Evolutionary conservation across 1,284 basidiomycete genomes (phyloP), one percentile per base, ranked within the genome.

Genomic region (Vanrija pseudolonga): DNA sequence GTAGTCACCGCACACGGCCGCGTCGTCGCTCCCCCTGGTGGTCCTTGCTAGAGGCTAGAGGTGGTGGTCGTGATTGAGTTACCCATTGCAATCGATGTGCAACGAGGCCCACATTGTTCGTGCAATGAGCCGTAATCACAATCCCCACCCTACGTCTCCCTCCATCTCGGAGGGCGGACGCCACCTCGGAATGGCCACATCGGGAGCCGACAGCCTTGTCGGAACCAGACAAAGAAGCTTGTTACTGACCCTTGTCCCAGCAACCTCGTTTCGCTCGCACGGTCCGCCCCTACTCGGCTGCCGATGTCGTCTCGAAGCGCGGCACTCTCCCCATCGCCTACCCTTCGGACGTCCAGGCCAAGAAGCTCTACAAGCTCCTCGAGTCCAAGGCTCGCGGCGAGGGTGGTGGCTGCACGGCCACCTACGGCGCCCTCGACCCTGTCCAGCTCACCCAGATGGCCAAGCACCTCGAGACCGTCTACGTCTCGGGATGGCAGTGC

Each of bases 391-490:
- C 69, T 38, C 71, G 73, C 42, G 73, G 74, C n/a, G 71, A 74
- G 59, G 74, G 73, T 20, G 74, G 72, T 41, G 73, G 73, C 17
- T 70, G 66, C 57, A 69, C 71, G 18, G 65, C 69, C 43, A 77
- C 95, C 61, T 98, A 98, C 74, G 95, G 95, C 80, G 94, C 94
- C 28, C 85, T 98, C 60, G 96, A 98, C 77, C 92, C 94, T 2
- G 93, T 98, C 14, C 95, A 98, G 79, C 83, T 84, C 41, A 83
- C 92, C 0, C 95, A 99, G 77, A 97, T 98, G 93, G 96, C 93
- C 8, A 83, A 84, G 67, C 84, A 93, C 76, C 90, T 96, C 69
- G 91, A 98, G 71, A 88, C 91, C 20, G 88, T 98, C 46, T 98
- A 98, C 73, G 83, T 99, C 23, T 96, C 91, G 39, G 95, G 95